Evolutionary conservation across 1,284 basidiomycete genomes (phyloP).

Genomic region (Boletus sp.): DNA sequence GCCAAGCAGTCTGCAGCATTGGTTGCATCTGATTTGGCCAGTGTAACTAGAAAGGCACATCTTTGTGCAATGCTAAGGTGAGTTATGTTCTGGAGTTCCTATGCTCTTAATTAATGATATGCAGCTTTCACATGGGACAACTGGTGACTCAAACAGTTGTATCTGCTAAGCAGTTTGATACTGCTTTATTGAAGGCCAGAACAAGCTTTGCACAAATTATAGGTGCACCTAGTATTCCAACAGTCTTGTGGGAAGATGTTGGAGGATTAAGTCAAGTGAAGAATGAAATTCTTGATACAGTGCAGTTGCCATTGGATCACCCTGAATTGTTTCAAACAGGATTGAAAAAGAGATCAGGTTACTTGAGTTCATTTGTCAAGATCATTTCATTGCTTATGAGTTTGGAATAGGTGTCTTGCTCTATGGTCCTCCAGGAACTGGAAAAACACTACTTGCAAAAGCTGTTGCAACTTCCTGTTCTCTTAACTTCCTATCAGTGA

Average conservation of each 20-base stretch:
- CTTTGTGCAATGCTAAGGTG: constrained; percentile 62
- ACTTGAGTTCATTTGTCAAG: background rate
- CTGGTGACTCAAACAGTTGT: constrained; percentile 14
- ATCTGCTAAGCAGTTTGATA: constrained; percentile 67
- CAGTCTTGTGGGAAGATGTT: constrained; percentile 97
- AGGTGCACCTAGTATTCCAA: constrained; percentile 96
- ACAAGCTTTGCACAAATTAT: constrained; percentile 89
- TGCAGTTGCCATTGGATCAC: constrained; percentile 93
- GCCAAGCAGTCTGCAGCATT: constrained; percentile 94
- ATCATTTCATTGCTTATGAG: constrained; percentile 1
- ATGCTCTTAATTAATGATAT: background rate
- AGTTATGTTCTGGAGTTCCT: constrained; percentile 3
- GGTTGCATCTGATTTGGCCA: constrained; percentile 81
- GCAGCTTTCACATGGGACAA: constrained; percentile 12
- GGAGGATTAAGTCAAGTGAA: constrained; percentile 92
- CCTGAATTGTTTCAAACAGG: constrained; percentile 94
- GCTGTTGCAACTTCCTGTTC: constrained; percentile 93
- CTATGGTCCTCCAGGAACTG: constrained; percentile 94
- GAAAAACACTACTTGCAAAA: constrained; percentile 95
- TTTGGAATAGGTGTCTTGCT: constrained; percentile 72
- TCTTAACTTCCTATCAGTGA: constrained; percentile 95
- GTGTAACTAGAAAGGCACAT: constrained; percentile 70
- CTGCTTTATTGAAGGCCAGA: constrained; percentile 78
- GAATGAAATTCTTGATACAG: constrained; percentile 94
- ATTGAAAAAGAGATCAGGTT: constrained; percentile 94